Percentiles rank a stretch among this genome's conserved stretches.
Evolutionary conservation across 23 red algal genomes (phyloP).

Genomic region (Gracilaria vermiculophylla): DNA sequence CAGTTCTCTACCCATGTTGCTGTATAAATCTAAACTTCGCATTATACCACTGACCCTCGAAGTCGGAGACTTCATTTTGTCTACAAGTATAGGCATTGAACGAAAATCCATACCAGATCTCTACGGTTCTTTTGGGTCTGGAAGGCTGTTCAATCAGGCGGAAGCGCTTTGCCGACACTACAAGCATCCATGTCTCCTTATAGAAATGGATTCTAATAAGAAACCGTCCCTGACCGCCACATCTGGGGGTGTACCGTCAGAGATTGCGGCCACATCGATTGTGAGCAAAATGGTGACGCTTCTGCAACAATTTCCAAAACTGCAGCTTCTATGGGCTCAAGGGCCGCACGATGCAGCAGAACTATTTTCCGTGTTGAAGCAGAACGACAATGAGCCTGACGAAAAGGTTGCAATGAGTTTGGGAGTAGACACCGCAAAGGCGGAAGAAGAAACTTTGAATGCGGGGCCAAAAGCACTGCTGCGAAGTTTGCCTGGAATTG

Average conservation of each 20-base stretch:
- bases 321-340: conserved; percentile 90
- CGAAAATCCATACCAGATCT: conserved; percentile 91
- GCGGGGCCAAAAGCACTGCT: conserved; percentile 47
- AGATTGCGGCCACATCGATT: conserved; percentile 44
- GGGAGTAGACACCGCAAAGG: conserved; percentile 37
- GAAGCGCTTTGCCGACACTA: conserved; percentile 84
- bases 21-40: conserved; percentile 54
- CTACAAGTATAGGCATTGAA: conserved; percentile 85
- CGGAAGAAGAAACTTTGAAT: conserved; percentile 46
- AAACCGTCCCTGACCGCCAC: conserved; percentile 20
- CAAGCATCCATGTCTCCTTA: conserved; percentile 79
- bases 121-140: conserved; percentile 75
- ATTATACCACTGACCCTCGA: conserved; percentile 84
- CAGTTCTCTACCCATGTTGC: conserved; percentile 61
- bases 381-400: conserved; percentile 78
- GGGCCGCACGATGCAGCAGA: conserved; percentile 70
- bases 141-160: conserved; percentile 85
- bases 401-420: conserved; percentile 37
- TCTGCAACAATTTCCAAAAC: conserved; percentile 77
- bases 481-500: conserved; percentile 66
- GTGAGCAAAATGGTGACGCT: conserved; percentile 87
- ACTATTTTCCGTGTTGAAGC: conserved; percentile 74
- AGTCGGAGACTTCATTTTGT: conserved; percentile 93
- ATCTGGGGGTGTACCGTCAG: conserved; percentile 41
- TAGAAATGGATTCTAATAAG: conserved; percentile 68